A percentile compares a stretch with the other conserved stretches of the same genome.
Evolutionary conservation across 176 grass and related monocot species (phyloP).

Genomic region (Ananas comosus): DNA sequence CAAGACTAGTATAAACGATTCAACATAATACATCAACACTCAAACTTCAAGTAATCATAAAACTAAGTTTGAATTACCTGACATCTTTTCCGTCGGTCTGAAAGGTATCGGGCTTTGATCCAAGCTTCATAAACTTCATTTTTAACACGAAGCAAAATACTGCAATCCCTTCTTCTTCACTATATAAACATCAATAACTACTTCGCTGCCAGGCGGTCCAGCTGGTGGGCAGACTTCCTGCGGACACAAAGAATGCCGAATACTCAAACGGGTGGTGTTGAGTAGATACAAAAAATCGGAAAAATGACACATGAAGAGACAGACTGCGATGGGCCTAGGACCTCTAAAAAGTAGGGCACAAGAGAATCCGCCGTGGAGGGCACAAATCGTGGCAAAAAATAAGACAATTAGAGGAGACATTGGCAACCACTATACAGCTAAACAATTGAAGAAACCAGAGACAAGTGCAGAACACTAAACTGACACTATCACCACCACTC

Average conservation of each 20-base stretch:
- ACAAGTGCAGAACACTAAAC: conserved; percentile 6
- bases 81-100: conserved; percentile 67
- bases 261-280: conserved; percentile 40
- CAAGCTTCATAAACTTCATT: conserved; percentile 99
- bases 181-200: conserved; percentile 1
- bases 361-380: neutral
- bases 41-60: neutral
- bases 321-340: conserved; percentile 24
- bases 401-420: conserved; percentile 10
- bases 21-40: too few species aligned
- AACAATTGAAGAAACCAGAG: conserved; percentile 7
- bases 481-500: conserved; percentile 6
- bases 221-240: conserved; percentile 1
- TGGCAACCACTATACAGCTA: neutral
- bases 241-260: conserved; percentile 23
- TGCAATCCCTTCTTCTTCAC: neutral
- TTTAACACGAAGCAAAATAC: conserved; percentile 12
- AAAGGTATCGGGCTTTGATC: conserved; percentile 88
- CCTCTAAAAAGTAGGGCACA: conserved; percentile 10
- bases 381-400: neutral
- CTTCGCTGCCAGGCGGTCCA: neutral
- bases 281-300: conserved; percentile 1
- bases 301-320: conserved; percentile 25
- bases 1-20: too few species aligned
- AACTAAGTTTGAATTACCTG: conserved; percentile 37